A percentile compares a stretch with the other conserved stretches of the same genome.
Conservation (phyloP, 2,329 filamentous ascomycete species). For the Metarhizium anisopliae region DNA sequence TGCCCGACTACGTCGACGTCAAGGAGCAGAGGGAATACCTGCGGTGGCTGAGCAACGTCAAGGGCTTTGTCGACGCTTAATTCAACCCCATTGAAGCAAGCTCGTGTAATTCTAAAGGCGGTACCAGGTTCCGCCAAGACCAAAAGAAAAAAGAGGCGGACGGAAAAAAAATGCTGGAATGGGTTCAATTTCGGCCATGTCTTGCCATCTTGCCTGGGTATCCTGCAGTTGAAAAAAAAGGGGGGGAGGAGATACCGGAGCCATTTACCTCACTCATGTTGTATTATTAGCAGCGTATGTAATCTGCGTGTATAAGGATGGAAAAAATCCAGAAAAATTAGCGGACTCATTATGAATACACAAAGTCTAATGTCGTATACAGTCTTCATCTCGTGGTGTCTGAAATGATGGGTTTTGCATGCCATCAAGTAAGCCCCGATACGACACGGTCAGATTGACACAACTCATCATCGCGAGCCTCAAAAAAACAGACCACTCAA, state of each 20-base stretch:
- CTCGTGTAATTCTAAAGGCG: not conserved
- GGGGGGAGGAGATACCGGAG: not conserved
- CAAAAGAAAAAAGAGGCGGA: not conserved
- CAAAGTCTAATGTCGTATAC: not conserved
- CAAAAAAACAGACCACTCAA: not conserved
- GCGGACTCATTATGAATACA: not conserved
- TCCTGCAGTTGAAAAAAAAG: not conserved
- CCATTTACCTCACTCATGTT: constrained; percentile 2
- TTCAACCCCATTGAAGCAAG: not conserved
- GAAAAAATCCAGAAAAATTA: not conserved
- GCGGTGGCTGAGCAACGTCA: constrained; percentile 79
- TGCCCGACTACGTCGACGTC: constrained; percentile 91
- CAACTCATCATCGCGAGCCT: not conserved
- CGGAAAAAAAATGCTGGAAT: not conserved
- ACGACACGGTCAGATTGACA: too few species aligned
- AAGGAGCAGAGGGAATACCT: constrained; percentile 99
- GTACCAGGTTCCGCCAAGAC: not conserved
- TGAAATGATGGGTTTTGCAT: too few species aligned
- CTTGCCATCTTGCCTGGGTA: not conserved
- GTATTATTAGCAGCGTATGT: constrained; percentile 6
- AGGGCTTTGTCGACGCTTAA: constrained; percentile 72
- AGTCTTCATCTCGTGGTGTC: not conserved
- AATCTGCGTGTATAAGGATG: constrained; percentile 5
- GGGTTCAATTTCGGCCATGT: not conserved
- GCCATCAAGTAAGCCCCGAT: too few species aligned